These are phyloP conservation scores for Ustilago cynodontis DNA, from an alignment of 1,284 basidiomycete genomes.

Conservation along the genomic window DNA sequence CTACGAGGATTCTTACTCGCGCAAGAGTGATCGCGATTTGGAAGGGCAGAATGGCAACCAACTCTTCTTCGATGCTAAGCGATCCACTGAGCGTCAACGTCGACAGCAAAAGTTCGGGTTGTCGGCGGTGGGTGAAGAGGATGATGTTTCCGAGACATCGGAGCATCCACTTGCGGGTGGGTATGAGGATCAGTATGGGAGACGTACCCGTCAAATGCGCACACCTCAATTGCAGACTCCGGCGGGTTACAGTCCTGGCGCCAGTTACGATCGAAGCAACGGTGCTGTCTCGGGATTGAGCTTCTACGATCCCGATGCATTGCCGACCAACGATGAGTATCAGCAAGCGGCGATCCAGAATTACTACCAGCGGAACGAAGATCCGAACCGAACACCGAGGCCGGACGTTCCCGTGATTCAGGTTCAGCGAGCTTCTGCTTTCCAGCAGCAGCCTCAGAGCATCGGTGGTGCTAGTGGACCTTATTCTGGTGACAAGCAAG, in stretches of 20 bases:
- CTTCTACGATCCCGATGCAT: constrained; percentile 54
- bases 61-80: constrained; percentile 40
- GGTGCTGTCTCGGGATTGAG: constrained; percentile 45
- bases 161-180: constrained; percentile 45
- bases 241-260: constrained; percentile 11
- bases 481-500: background rate
- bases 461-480: background rate
- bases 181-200: constrained; percentile 41
- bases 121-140: constrained; percentile 45
- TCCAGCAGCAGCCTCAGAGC: background rate
- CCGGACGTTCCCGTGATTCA: constrained; percentile 34
- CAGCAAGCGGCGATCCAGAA: constrained; percentile 3
- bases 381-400: constrained; percentile 16
- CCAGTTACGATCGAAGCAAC: constrained; percentile 33
- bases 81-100: constrained; percentile 32
- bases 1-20: constrained; percentile 19
- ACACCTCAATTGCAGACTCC: constrained; percentile 20
- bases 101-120: constrained; percentile 23
- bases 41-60: constrained; percentile 36
- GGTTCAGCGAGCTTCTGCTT: constrained; percentile 17
- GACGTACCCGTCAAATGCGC: constrained; percentile 12
- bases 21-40: constrained; percentile 28
- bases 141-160: constrained; percentile 53
- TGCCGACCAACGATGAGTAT: constrained; percentile 19
- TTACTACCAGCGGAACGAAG: constrained; percentile 9